Conservation (phyloP, 108 stramenopile species). For the Cyclotella cryptica region DNA sequence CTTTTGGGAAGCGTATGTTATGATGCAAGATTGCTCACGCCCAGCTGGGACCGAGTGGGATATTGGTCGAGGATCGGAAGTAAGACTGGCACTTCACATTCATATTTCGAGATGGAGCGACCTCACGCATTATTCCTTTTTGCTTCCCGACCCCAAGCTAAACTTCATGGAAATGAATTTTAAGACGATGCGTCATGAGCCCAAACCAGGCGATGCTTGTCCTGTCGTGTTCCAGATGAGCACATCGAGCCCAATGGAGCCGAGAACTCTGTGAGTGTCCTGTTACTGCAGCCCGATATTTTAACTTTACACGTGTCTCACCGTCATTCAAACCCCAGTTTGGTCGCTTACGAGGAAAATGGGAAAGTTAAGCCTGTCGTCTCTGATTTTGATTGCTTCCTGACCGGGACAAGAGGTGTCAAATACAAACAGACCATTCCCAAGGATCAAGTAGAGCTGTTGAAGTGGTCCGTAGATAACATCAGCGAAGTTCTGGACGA, state of each 20-base stretch:
- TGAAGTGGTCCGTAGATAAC: slow-evolving; percentile 51
- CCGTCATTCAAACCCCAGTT: background rate
- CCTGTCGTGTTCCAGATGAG: slow-evolving; percentile 51
- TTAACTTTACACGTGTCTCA: background rate
- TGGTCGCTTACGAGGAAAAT: slow-evolving; percentile 70
- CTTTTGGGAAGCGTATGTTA: slow-evolving; percentile 63
- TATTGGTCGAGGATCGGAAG: slow-evolving; percentile 52
- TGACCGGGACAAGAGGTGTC: slow-evolving; percentile 59
- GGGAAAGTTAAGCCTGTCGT: slow-evolving; percentile 61
- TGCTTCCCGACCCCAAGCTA: slow-evolving; percentile 15
- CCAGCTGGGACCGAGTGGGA: slow-evolving; percentile 48
- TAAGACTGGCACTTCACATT: background rate
- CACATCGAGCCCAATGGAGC: slow-evolving; percentile 50
- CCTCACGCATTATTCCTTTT: background rate
- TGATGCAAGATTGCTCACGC: slow-evolving; percentile 52
- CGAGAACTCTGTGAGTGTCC: slow-evolving; percentile 34
- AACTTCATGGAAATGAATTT: slow-evolving; percentile 61
- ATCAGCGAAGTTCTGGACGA: slow-evolving; percentile 52
- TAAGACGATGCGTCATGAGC: slow-evolving; percentile 36
- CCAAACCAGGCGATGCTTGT: slow-evolving; percentile 28
- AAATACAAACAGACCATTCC: slow-evolving; percentile 52
- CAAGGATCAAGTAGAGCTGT: slow-evolving; percentile 55
- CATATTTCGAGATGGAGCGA: background rate
- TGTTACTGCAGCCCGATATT: background rate
- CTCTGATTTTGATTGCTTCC: slow-evolving; percentile 72